These are phyloP conservation scores for Rhododendron williamsianum DNA, from an alignment of 148 eudicot species.

Conservation along the genomic window DNA sequence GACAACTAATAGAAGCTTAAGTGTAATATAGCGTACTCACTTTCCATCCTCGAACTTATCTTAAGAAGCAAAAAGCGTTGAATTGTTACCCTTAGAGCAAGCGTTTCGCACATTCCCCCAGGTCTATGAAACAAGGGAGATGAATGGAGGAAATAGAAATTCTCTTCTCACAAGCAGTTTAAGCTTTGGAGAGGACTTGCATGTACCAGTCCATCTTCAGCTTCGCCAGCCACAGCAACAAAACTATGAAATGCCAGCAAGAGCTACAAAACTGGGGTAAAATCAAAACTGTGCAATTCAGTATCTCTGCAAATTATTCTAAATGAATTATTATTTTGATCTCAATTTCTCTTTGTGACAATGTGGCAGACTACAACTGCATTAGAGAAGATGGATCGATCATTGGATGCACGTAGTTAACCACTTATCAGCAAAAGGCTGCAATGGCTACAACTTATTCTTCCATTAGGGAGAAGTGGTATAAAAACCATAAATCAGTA, in stretches of 20 bases:
- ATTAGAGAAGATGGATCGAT: slow-evolving; percentile 24
- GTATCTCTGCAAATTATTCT: neutral
- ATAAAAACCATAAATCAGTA: slow-evolving; percentile 19
- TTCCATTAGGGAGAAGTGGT: slow-evolving; percentile 25
- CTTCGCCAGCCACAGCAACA: slow-evolving; percentile 36
- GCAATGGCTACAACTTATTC: slow-evolving; percentile 19
- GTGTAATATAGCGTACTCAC: neutral
- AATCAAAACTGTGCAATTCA: neutral
- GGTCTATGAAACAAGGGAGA: slow-evolving; percentile 36
- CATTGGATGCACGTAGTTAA: slow-evolving; percentile 2
- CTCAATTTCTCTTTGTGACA: slow-evolving; percentile 12
- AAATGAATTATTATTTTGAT: slow-evolving; percentile 5
- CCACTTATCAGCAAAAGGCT: slow-evolving; percentile 14
- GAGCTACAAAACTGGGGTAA: slow-evolving; percentile 3
- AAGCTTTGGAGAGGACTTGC: slow-evolving; percentile 25
- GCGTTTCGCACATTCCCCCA: slow-evolving; percentile 13
- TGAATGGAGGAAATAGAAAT: slow-evolving; percentile 19
- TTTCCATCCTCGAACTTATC: neutral
- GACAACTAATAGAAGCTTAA: neutral
- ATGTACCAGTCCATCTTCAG: slow-evolving; percentile 32
- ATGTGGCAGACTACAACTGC: slow-evolving; percentile 51
- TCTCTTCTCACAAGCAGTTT: slow-evolving; percentile 15
- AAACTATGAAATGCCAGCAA: slow-evolving; percentile 6
- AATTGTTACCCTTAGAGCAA: neutral
- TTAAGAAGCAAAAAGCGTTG: neutral